Percentiles rank a stretch among this genome's conserved stretches.
Conservation (phyloP, 2,329 filamentous ascomycete genomes). For the Scedosporium apiospermum region DNA sequence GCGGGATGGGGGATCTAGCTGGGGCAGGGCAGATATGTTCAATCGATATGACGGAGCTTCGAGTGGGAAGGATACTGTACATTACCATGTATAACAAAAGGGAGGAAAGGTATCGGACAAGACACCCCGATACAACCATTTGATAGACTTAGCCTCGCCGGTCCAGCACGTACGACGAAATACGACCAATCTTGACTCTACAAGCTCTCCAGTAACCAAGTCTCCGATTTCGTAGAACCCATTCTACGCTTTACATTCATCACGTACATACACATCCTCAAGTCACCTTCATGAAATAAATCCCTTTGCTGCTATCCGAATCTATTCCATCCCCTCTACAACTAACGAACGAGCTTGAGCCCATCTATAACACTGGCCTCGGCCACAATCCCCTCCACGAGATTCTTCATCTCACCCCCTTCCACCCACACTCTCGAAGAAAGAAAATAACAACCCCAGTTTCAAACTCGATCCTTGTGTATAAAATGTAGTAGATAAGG, state of each 20-base stretch:
- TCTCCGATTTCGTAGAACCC: background rate
- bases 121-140: too few relatives aligned
- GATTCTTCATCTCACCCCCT: too few relatives aligned
- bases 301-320: background rate
- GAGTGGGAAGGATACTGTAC: too few relatives aligned
- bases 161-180: background rate
- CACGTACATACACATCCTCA: background rate
- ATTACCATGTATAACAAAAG: too few relatives aligned
- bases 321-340: background rate
- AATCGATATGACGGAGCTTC: too few relatives aligned
- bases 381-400: too few relatives aligned
- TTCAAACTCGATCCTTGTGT: background rate
- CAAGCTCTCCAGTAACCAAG: background rate
- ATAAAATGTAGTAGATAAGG: too few relatives aligned
- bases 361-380: too few relatives aligned
- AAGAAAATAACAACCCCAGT: background rate
- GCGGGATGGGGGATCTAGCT: background rate
- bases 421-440: background rate
- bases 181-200: background rate
- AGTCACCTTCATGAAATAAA: background rate
- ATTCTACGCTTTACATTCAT: background rate
- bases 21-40: background rate
- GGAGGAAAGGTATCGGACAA: too few relatives aligned
- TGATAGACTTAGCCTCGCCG: too few relatives aligned
- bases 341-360: too few relatives aligned